Evolutionary conservation across 2,329 filamentous ascomycete genomes (phyloP).

Genomic region (Thermomyces lanuginosus): DNA sequence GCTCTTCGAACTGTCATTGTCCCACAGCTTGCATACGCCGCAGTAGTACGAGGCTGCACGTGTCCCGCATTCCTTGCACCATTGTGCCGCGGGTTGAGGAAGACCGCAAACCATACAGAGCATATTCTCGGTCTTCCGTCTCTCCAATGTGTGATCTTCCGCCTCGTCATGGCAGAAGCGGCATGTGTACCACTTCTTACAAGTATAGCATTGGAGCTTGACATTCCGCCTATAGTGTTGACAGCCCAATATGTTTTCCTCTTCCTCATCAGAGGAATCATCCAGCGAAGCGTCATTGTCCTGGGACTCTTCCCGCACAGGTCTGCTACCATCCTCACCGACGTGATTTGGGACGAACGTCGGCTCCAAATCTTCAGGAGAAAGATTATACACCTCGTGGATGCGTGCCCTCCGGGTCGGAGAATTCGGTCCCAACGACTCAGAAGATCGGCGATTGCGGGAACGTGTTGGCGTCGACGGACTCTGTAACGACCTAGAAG

Average conservation of each 20-base stretch:
- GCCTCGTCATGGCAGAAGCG: slow-evolving; percentile 79
- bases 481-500: slow-evolving; percentile 10
- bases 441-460: slow-evolving; percentile 14
- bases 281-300: slow-evolving; percentile 14
- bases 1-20: slow-evolving; percentile 74
- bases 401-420: slow-evolving; percentile 14
- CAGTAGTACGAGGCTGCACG: slow-evolving; percentile 83
- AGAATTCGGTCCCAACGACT: slow-evolving; percentile 14
- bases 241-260: slow-evolving; percentile 55
- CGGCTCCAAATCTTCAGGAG: slow-evolving; percentile 44
- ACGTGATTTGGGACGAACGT: slow-evolving; percentile 42
- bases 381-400: slow-evolving; percentile 25
- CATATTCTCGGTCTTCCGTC: slow-evolving; percentile 83
- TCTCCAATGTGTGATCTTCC: slow-evolving; percentile 63
- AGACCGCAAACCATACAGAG: slow-evolving; percentile 89
- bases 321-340: not conserved
- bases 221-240: slow-evolving; percentile 90
- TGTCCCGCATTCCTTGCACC: slow-evolving; percentile 60
- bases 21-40: slow-evolving; percentile 89
- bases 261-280: slow-evolving; percentile 34
- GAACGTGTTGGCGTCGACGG: slow-evolving; percentile 17
- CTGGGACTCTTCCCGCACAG: slow-evolving; percentile 2
- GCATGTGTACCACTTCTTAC: slow-evolving; percentile 85
- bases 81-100: slow-evolving; percentile 64
- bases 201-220: slow-evolving; percentile 83